These are phyloP conservation scores for Calamus simplicifolius DNA, from an alignment of 176 grass and related monocot genomes.

Conservation along the genomic window DNA sequence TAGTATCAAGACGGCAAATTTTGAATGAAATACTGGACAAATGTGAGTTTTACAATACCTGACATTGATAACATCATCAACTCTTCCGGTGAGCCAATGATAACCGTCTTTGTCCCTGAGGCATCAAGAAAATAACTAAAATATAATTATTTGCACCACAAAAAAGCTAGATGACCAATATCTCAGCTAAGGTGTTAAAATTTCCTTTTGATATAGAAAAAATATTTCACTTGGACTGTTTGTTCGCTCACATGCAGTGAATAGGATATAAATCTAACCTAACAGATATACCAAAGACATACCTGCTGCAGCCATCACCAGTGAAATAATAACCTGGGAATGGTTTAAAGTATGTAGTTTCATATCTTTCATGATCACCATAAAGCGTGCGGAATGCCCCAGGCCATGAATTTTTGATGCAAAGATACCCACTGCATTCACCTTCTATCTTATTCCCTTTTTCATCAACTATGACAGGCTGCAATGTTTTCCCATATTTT, in stretches of 20 bases:
- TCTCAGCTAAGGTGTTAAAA: too few relatives aligned
- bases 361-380: conserved; percentile 96
- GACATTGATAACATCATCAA: conserved; percentile 98
- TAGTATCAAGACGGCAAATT: too few relatives aligned
- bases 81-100: conserved; percentile 90
- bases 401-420: conserved; percentile 95
- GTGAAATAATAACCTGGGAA: conserved; percentile 96
- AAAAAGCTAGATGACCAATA: too few relatives aligned
- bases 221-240: too few relatives aligned
- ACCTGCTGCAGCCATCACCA: conserved; percentile 96
- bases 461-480: conserved; percentile 90
- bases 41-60: conserved; percentile 39
- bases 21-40: background rate
- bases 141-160: too few relatives aligned
- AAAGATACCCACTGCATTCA: conserved; percentile 99
- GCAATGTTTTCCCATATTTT: conserved; percentile 10
- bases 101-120: conserved; percentile 91
- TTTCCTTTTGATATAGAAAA: too few relatives aligned
- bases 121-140: conserved; percentile 23
- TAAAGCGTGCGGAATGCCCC: conserved; percentile 88
- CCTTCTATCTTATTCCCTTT: conserved; percentile 76
- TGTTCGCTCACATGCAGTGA: too few relatives aligned
- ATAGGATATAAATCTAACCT: too few relatives aligned
- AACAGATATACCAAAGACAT: conserved; percentile 2
- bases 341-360: conserved; percentile 97